Evolutionary conservation across 2,329 filamentous ascomycete genomes (phyloP).

Genomic region (Teratosphaeriaceae sp.): DNA sequence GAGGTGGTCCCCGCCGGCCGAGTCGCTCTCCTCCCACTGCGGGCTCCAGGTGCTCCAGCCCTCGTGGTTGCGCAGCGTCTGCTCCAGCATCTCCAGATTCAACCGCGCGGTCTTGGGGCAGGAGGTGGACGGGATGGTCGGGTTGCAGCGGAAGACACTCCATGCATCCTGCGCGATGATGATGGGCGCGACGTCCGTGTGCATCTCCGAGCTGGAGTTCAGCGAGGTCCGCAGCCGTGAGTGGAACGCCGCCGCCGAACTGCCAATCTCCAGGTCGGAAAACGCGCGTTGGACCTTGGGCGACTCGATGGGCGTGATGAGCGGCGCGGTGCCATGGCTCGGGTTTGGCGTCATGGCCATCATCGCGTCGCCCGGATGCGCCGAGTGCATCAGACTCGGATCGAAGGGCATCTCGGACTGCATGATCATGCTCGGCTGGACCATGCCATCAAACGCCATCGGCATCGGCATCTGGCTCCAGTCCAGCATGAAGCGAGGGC

Average conservation of each 20-base stretch:
- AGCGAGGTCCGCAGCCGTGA: conserved; percentile 35
- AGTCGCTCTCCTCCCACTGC: conserved; percentile 43
- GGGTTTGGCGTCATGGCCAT: conserved; percentile 41
- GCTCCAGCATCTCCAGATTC: conserved; percentile 46
- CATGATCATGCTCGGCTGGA: conserved; percentile 39
- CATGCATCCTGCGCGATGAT: conserved; percentile 46
- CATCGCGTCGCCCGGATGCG: conserved; percentile 32
- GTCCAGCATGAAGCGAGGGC: conserved; percentile 44
- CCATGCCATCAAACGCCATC: conserved; percentile 37
- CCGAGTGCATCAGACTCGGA: conserved; percentile 32
- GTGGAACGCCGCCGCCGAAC: conserved; percentile 36
- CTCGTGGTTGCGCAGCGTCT: conserved; percentile 46
- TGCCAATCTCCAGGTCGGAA: conserved; percentile 41
- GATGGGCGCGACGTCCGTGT: conserved; percentile 40
- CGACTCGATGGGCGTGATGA: conserved; percentile 42
- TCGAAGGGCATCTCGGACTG: conserved; percentile 41
- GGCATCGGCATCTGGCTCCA: conserved; percentile 43
- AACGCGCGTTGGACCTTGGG: conserved; percentile 42
- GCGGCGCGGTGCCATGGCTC: conserved; percentile 28
- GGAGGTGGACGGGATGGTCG: conserved; percentile 40
- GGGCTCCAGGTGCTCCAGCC: conserved; percentile 47
- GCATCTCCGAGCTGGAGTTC: conserved; percentile 22
- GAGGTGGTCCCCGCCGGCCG: conserved; percentile 40
- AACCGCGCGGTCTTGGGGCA: conserved; percentile 46
- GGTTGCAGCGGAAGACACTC: conserved; percentile 48